Evolutionary conservation across 108 stramenopile genomes (phyloP), one percentile per base, ranked within the genome.

Genomic region (Epipyxis sp.): DNA sequence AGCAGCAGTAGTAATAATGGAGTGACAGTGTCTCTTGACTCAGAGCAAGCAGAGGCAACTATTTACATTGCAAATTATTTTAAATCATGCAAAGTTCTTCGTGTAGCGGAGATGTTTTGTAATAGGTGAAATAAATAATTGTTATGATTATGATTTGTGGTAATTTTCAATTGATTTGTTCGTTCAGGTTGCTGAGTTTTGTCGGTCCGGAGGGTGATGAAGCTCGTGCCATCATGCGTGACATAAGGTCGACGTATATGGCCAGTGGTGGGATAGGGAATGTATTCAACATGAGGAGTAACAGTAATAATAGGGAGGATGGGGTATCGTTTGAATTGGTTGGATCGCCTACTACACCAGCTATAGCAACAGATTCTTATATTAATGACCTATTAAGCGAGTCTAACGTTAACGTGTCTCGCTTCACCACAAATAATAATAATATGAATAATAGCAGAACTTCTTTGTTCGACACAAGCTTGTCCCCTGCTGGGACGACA

Each of bases 171-270:
- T 50, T 6, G 20, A 50, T 50, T 6, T 50, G 46, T 20, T 50
- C 20, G 46, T 50, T 50, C 20, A 50, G 93, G 50, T 85, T 97
- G 74, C 86, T 95, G 44, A 94, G 94, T 69, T 95, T 92, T 85
- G 88, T 92, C 2, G 96, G 96, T 25, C 92, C 94, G 34, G 96
- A 95, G 82, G 94, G 93, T 69, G 93, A 94, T 74, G 89, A 94
- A 78, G 96, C 94, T 42, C 91, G 94, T 81, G 90, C 91, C 1
- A 71, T 95, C 69, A 79, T 95, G n/a, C 84, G 93, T 67, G 96
- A 94, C 74, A 89, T 97, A 44, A 86, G 94, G 30, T 29, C 61
- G 13, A 32, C 20, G 34, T 6, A 13, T 50, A 20, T 50, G 20
- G 46, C 46, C 6, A 50, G 46, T 50, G n/a, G n/a, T n/a, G n/a